Evolutionary conservation across 495 filamentous ascomycete species (phyloP).

Genomic region (Penicillium salamii): DNA sequence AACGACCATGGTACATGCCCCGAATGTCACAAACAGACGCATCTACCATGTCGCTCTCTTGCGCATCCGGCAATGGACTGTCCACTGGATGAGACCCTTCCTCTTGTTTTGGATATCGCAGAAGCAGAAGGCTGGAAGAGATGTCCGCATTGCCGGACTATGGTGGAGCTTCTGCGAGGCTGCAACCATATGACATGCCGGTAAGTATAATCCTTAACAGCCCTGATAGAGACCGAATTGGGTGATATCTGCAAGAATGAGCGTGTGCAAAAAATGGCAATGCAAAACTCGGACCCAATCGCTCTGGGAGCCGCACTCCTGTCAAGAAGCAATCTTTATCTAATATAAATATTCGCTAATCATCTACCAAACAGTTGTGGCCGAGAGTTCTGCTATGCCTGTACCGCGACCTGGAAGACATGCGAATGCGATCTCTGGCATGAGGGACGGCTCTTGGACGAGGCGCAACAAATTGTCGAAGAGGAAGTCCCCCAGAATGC

Average conservation of each 20-base stretch:
- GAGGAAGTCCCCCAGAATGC: not conserved
- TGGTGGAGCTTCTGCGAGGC: conserved; percentile 15
- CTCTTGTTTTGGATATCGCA: conserved; percentile 14
- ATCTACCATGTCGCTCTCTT: conserved; percentile 13
- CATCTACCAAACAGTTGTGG: conserved; percentile 6
- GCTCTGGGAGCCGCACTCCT: no score
- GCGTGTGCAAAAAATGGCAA: no score
- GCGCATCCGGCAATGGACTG: conserved; percentile 18
- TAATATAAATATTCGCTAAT: conserved; percentile 3
- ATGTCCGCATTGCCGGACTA: conserved; percentile 16
- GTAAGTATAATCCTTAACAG: conserved; percentile 12
- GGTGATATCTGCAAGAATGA: no score
- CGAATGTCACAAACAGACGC: conserved; percentile 14
- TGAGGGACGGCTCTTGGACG: not conserved
- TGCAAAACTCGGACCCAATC: no score
- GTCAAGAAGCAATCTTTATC: no score
- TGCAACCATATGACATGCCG: conserved; percentile 23
- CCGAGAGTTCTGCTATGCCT: conserved; percentile 13
- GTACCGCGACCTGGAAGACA: conserved; percentile 1
- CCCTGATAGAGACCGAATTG: no score
- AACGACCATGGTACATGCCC: conserved; percentile 12
- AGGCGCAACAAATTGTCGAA: not conserved
- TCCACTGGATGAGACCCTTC: conserved; percentile 14
- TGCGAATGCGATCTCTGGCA: not conserved
- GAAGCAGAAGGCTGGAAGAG: conserved; percentile 12